These are phyloP conservation scores for Solanum medicagineum DNA, from an alignment of 257 asterid genomes.

Conservation along the genomic window DNA sequence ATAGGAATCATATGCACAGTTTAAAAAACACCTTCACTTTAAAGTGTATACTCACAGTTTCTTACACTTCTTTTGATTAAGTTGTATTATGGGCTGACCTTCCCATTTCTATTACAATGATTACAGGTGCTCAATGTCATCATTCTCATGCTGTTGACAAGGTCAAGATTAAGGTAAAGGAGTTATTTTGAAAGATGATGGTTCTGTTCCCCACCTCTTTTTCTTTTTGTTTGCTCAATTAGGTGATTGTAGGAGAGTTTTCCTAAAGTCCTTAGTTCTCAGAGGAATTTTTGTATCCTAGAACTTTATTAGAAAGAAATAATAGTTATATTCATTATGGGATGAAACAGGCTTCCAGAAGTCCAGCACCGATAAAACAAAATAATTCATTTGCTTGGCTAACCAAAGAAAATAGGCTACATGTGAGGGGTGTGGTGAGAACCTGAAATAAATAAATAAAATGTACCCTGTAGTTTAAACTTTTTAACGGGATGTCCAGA, in stretches of 20 bases:
- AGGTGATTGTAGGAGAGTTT: neutral
- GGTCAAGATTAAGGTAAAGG: constrained; percentile 56
- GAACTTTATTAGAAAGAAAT: neutral
- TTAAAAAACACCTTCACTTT: neutral
- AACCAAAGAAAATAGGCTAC: neutral
- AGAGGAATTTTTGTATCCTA: neutral
- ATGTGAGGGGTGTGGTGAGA: neutral
- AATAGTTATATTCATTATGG: neutral
- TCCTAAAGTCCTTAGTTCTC: neutral
- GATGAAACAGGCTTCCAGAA: neutral
- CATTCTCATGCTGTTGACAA: constrained; percentile 26
- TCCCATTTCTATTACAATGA: constrained; percentile 16
- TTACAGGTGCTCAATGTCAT: constrained; percentile 45
- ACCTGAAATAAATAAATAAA: neutral
- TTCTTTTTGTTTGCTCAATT: neutral
- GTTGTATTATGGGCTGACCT: neutral
- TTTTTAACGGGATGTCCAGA: neutral
- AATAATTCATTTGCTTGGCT: neutral
- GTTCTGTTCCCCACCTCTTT: neutral
- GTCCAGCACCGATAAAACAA: neutral
- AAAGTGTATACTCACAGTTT: neutral
- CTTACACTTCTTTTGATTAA: neutral
- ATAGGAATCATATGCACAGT: neutral
- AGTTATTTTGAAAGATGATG: neutral
- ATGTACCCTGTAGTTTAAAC: neutral